Conservation (phyloP, 768 basidiomycete genomes). For the Leccinellum rugosiceps region DNA sequence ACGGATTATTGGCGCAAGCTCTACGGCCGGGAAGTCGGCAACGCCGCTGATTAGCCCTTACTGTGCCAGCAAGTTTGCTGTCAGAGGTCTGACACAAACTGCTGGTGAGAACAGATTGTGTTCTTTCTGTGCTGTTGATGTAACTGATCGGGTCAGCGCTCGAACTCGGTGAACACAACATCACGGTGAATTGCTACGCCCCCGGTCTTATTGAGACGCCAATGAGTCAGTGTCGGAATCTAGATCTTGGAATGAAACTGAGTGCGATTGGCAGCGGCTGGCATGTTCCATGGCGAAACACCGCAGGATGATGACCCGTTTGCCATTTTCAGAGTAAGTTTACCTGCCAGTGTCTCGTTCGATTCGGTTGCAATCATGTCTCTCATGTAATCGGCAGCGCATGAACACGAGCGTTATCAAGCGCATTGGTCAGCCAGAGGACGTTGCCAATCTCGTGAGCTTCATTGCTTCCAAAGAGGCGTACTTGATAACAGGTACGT, state of each 20-base stretch:
- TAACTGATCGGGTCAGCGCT: neutral
- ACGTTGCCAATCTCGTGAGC: neutral
- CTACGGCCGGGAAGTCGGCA: neutral
- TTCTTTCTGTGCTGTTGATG: neutral
- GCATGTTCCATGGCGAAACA: too few relatives aligned
- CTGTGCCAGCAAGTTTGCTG: constrained; percentile 38
- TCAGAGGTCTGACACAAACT: constrained; percentile 41
- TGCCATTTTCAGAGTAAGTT: neutral
- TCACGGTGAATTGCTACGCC: neutral
- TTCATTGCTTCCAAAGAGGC: neutral
- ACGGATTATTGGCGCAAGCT: neutral
- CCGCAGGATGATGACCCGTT: neutral
- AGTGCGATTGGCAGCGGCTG: neutral
- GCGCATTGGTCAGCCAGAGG: neutral
- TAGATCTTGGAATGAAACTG: neutral
- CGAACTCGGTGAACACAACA: neutral
- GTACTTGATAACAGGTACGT: neutral
- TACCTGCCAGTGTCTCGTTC: neutral
- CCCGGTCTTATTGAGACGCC: neutral
- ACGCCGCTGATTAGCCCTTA: constrained; percentile 17
- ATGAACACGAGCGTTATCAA: neutral
- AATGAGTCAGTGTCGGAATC: neutral
- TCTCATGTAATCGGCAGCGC: neutral
- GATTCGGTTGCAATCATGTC: neutral
- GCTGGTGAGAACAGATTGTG: constrained; percentile 25